Evolutionary conservation across 805 yeast genomes (phyloP).

Genomic region (Starmerella vaccinii): DNA sequence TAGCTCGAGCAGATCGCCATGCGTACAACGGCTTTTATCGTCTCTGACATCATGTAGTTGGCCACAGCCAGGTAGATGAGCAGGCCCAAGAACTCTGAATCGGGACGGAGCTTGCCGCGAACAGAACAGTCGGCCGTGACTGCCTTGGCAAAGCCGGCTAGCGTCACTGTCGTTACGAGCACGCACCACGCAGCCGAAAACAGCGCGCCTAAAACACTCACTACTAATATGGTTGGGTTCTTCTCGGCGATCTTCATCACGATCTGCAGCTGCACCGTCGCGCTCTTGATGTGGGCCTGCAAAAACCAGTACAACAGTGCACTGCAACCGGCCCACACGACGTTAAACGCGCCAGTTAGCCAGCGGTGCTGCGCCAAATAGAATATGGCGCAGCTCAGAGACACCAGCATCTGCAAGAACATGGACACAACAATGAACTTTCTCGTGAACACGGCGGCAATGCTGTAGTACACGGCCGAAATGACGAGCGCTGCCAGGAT

Average conservation of each 20-base stretch:
- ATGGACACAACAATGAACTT: conserved; percentile 61
- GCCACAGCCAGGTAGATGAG: conserved; percentile 68
- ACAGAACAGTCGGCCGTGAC: conserved; percentile 39
- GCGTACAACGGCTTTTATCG: conserved; percentile 68
- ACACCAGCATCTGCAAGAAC: conserved; percentile 53
- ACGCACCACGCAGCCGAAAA: conserved; percentile 53
- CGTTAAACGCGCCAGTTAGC: conserved; percentile 69
- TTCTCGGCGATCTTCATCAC: conserved; percentile 67
- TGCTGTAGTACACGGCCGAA: conserved; percentile 44
- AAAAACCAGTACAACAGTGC: conserved; percentile 67
- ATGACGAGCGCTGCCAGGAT: conserved; percentile 50
- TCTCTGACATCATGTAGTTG: conserved; percentile 76
- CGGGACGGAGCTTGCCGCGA: conserved; percentile 31
- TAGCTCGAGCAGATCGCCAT: conserved; percentile 73
- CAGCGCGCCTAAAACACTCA: conserved; percentile 51
- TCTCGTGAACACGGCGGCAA: conserved; percentile 57
- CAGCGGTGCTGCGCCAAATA: conserved; percentile 59
- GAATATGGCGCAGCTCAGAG: conserved; percentile 67
- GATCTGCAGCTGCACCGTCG: conserved; percentile 56
- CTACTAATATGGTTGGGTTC: conserved; percentile 58
- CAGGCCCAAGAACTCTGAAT: conserved; percentile 49
- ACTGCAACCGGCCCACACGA: conserved; percentile 52
- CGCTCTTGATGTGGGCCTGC: conserved; percentile 60
- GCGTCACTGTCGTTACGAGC: conserved; percentile 56
- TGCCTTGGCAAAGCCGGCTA: conserved; percentile 68